Evolutionary conservation across 768 basidiomycete genomes (phyloP), one percentile per base, ranked within the genome.

Genomic region (Galerina sulciceps): DNA sequence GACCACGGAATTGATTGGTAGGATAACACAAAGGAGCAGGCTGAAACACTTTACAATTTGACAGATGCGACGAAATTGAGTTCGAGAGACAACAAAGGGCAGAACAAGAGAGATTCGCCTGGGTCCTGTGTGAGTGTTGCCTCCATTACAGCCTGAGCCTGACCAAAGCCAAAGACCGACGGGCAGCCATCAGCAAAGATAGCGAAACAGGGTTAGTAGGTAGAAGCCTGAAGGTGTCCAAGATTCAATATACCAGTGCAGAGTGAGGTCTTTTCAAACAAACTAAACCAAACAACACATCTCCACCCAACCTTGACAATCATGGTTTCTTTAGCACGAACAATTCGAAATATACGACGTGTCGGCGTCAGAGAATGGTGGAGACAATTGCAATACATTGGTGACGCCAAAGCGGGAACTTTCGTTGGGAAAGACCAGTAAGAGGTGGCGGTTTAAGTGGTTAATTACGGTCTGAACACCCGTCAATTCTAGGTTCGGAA

Each of bases 311-410:
- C 38, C 44, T 45, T 54, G 10, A 53, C 53, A 53, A 66, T 51
- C 61, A 91, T 88, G 87, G 84, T 90, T 65, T 93, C 91, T 43
- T 71, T 95, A 54, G 74, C 77, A 42, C 85, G 94, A 64, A 93
- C 90, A 36, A 73, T 96, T 65, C 87, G 92, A 62, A 90, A 81
- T 67, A 81, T 93, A 43, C 86, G 84, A 55, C 84, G 87, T 46
- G 89, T 85, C 17, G 95, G 94, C 15, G 69, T 93, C 45, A 82
- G 83, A 64, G 89, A 94, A 76, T 97, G 93, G 92, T 94, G 90
- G 88, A 86, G 87, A 64, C 89, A 94, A 69, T 77, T 94, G 84
- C 90, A 94, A 68, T 94, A 96, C 71, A 96, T 97, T 59, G 91
- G 94, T 40, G 96, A 98, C 67, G 93, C 93, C 55, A 99, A 98